Base-by-base conservation (phyloP, 2,329 filamentous ascomycete genomes). In the Xylaria sp. region DNA sequence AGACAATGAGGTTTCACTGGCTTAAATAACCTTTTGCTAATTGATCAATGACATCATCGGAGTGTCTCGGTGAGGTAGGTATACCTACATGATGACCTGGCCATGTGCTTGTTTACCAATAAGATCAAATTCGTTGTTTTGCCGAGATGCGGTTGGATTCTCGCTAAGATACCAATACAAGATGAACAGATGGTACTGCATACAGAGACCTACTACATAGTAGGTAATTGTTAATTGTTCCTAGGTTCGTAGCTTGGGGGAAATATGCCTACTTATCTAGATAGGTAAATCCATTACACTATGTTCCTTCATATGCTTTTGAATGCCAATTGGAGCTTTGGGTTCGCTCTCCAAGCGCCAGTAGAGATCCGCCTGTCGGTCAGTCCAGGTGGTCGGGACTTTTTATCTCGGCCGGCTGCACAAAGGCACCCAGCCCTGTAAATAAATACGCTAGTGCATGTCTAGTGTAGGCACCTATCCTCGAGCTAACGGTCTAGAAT, bases 11-110 rank as follows among this genome's bases (percentile, higher is more conserved):
- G 52, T 51, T 65, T 32, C 32, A 64, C 57, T 10, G 39, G 15
- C 25, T 32, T 20, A 18, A 32, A 32, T 10, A 13, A 37, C 23
- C 23, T 20, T 46, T 32, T 13, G n/a, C 41, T 60, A 57, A 65
- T 62, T 65, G 51, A 51, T 28, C 51, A 48, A 69, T 69, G 66
- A 69, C 66, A 65, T 69, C 66, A 69, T 62, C 4, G 10, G 6
- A 23, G 50, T 58, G 46, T 41, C 55, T 64, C 25, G 55, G 48
- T 54, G 52, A 56, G 60, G 23, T 59, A 58, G n/a, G 20, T 25
- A 28, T 46, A n/a, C 34, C 37, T 52, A 54, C 25, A 25, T 50
- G 46, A 50, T 50, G 20, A 50, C 23, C 41, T n/a, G 18, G 46
- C 20, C 46, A 12, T 50, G 46, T 50, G 46, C 28, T 28, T 28